phyloP scores from a whole-genome alignment of 2,329 filamentous ascomycete species.

The Claviceps pazoutovae region DNA sequence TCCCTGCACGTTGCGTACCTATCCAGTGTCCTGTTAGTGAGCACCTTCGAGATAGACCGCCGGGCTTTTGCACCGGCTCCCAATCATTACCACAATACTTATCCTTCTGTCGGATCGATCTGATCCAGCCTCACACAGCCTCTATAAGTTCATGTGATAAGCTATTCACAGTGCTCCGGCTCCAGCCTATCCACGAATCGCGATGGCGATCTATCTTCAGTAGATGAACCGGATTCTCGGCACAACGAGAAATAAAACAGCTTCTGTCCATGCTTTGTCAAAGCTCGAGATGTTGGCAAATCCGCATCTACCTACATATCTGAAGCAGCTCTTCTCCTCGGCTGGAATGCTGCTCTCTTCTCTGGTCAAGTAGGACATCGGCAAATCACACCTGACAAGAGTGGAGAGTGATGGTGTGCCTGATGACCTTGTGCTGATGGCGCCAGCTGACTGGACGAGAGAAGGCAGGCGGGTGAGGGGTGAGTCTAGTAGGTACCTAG shows the following conservation, averaged over 20 bases:
- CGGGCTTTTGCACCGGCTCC: neutral
- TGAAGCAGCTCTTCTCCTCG: neutral
- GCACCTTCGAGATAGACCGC: neutral
- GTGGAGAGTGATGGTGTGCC: conserved; percentile 8
- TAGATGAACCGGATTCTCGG: neutral
- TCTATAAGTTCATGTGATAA: too few species aligned
- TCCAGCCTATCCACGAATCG: neutral
- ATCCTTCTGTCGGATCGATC: neutral
- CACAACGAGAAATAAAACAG: neutral
- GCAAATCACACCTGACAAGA: conserved; percentile 6
- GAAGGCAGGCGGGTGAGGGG: neutral
- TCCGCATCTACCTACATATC: neutral
- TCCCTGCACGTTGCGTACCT: neutral
- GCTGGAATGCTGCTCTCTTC: neutral
- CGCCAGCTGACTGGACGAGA: conserved; percentile 13
- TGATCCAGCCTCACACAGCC: neutral
- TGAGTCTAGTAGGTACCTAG: neutral
- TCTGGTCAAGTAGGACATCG: neutral
- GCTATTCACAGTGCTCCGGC: neutral
- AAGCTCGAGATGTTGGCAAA: neutral
- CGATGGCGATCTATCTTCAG: neutral
- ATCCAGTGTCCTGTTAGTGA: neutral
- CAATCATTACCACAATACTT: neutral
- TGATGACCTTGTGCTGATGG: conserved; percentile 10
- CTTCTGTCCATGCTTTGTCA: neutral